phyloP scores from a whole-genome alignment of 345 rosid genomes.

The Gossypium thurberi region DNA sequence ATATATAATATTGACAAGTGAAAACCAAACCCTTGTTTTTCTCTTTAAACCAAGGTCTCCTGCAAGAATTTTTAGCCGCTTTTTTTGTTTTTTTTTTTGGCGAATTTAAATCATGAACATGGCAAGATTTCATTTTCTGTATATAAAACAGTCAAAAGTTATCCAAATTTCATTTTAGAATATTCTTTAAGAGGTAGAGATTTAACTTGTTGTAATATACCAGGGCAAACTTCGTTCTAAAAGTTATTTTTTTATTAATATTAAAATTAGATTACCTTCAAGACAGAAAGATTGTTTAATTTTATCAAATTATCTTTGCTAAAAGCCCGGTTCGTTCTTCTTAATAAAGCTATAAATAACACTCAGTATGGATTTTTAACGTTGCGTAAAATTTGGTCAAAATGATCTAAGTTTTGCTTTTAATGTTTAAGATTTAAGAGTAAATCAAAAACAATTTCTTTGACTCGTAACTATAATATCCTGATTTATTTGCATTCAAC shows the following conservation, averaged over 20 bases:
- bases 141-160: background rate
- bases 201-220: background rate
- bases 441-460: too few relatives aligned
- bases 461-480: too few relatives aligned
- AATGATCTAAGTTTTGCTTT: background rate
- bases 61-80: background rate
- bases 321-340: background rate
- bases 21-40: background rate
- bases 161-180: background rate
- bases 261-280: background rate
- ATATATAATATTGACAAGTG: too few relatives aligned
- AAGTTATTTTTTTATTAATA: background rate
- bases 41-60: background rate
- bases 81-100: background rate
- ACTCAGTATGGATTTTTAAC: background rate
- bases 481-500: too few relatives aligned
- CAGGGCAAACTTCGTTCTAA: background rate
- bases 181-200: background rate
- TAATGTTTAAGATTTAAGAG: background rate
- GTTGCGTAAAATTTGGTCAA: background rate
- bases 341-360: background rate
- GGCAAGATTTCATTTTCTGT: background rate
- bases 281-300: background rate
- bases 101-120: background rate
- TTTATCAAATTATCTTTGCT: background rate